Conservation (phyloP, 352 stramenopile genomes). For the Pythium folliculosum region DNA sequence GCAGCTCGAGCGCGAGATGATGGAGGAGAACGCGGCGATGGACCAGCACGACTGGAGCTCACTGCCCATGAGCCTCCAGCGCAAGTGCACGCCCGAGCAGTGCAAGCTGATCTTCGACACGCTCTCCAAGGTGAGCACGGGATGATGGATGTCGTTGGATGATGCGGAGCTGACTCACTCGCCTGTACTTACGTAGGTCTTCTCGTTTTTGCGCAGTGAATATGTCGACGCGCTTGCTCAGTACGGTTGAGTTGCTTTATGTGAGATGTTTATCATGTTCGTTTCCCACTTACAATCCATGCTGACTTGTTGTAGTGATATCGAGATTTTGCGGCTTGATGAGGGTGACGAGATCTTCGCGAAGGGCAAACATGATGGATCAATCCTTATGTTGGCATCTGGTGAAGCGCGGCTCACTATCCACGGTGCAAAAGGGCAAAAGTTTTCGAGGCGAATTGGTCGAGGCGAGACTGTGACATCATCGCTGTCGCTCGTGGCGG, state of each 20-base stretch:
- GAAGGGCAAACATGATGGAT: slow-evolving; percentile 61
- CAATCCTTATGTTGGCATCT: slow-evolving; percentile 70
- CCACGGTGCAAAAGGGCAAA: slow-evolving; percentile 42
- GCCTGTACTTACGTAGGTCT: slow-evolving; percentile 35
- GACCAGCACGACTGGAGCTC: slow-evolving; percentile 69
- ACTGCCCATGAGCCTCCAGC: slow-evolving; percentile 55
- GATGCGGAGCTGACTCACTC: no score
- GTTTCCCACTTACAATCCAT: no score
- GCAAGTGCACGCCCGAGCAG: slow-evolving; percentile 69
- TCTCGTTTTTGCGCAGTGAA: slow-evolving; percentile 72
- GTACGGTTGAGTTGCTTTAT: slow-evolving; percentile 25
- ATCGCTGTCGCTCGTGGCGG: slow-evolving; percentile 62
- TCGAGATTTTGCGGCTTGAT: slow-evolving; percentile 52
- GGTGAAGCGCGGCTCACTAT: slow-evolving; percentile 63
- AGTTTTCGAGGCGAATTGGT: slow-evolving; percentile 54
- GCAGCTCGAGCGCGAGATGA: slow-evolving; percentile 57
- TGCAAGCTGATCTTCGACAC: slow-evolving; percentile 82
- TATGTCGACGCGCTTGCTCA: slow-evolving; percentile 59
- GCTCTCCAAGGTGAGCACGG: slow-evolving; percentile 58
- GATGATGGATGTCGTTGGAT: no score
- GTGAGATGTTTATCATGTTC: no score
- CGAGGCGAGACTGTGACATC: slow-evolving; percentile 76
- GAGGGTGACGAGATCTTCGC: slow-evolving; percentile 65
- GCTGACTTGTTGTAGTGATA: slow-evolving; percentile 37
- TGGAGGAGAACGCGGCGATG: slow-evolving; percentile 60